Percentiles rank a stretch among this genome's conserved stretches.
phyloP scores from a whole-genome alignment of 2,329 filamentous ascomycete genomes.

The Monilinia fructicola region DNA sequence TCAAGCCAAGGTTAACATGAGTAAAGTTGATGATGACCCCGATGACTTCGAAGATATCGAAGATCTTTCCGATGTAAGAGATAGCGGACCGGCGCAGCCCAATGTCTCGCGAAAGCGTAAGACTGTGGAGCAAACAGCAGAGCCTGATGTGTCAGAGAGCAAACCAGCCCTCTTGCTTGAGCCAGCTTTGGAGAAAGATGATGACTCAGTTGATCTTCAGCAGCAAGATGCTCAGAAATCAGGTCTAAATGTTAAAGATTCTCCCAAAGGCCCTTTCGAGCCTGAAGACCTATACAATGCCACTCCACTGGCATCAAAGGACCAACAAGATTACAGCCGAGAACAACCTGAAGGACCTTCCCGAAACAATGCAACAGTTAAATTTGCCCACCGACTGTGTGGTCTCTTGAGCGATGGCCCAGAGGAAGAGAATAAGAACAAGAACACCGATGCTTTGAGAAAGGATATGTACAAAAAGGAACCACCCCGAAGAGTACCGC shows the following conservation, averaged over 20 bases:
- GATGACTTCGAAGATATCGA: conserved; percentile 13
- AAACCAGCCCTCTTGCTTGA: not conserved
- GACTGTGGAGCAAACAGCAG: not conserved
- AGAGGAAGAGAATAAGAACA: not conserved
- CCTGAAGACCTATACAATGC: conserved; percentile 18
- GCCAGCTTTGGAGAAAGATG: not conserved
- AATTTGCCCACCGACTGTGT: conserved; percentile 8
- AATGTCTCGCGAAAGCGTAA: conserved; percentile 25
- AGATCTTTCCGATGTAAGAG: not conserved
- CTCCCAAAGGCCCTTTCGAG: not conserved
- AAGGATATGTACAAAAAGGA: not conserved
- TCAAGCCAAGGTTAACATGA: conserved; percentile 16
- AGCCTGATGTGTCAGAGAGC: not conserved
- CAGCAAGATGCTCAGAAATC: conserved; percentile 15
- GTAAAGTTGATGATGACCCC: conserved; percentile 2
- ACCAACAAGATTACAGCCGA: not conserved
- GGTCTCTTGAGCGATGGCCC: conserved; percentile 6
- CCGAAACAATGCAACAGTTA: not conserved
- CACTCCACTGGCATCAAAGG: conserved; percentile 8
- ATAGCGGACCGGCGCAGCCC: conserved; percentile 5
- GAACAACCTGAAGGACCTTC: not conserved
- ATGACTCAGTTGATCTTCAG: conserved; percentile 9
- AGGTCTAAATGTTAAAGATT: not conserved
- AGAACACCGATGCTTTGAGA: not conserved
- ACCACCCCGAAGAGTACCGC: not conserved